phyloP scores from a whole-genome alignment of 768 basidiomycete genomes.

The Russula sp. region DNA sequence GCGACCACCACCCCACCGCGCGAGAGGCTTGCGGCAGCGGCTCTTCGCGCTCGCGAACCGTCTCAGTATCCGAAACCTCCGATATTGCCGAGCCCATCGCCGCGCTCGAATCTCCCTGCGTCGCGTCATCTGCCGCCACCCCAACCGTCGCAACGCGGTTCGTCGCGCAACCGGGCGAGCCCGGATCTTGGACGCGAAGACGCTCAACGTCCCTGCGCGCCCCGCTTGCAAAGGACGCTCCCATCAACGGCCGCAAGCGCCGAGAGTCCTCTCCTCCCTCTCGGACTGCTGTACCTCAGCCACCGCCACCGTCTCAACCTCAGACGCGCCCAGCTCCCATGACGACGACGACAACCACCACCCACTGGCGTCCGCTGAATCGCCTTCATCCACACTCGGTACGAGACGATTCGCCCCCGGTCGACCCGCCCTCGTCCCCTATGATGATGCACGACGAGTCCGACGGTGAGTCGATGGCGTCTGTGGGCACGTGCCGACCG shows the following conservation, averaged over 20 bases:
- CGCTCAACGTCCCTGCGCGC: slow-evolving; percentile 11
- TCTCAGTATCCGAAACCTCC: slow-evolving; percentile 13
- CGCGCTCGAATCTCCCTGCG: background rate
- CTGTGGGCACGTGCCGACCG: background rate
- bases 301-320: background rate
- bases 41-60: slow-evolving; percentile 16
- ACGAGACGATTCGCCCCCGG: slow-evolving; percentile 7
- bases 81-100: background rate
- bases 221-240: background rate
- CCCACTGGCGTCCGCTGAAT: background rate
- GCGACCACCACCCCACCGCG: background rate
- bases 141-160: background rate
- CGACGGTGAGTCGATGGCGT: background rate
- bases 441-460: slow-evolving; percentile 13
- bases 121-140: background rate
- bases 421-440: slow-evolving; percentile 11
- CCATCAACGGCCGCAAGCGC: slow-evolving; percentile 5
- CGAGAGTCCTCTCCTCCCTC: slow-evolving; percentile 12
- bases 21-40: background rate
- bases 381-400: background rate
- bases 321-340: background rate
- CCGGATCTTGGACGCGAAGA: slow-evolving; percentile 6
- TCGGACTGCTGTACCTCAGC: background rate
- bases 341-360: background rate
- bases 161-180: background rate